These are phyloP conservation scores for Casuarina cunninghamiana DNA, from an alignment of 306 rosid species.

Conservation along the genomic window DNA sequence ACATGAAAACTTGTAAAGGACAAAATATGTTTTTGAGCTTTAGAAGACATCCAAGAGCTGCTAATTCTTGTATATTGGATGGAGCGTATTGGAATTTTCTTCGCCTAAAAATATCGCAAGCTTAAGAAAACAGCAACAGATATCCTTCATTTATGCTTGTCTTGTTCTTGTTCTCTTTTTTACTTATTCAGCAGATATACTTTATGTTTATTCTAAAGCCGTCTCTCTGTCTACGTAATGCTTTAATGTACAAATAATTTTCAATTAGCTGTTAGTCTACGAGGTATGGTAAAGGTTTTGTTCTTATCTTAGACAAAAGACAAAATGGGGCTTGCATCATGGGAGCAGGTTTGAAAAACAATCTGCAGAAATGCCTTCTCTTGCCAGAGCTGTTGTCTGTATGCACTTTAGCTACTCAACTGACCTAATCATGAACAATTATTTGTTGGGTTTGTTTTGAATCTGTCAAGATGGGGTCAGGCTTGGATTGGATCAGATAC, in stretches of 20 bases:
- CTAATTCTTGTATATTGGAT: constrained; percentile 9
- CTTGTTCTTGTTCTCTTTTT: constrained; percentile 26
- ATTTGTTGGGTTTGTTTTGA: constrained; percentile 22
- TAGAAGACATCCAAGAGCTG: constrained; percentile 8
- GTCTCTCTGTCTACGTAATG: neutral
- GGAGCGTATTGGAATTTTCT: too few relatives aligned
- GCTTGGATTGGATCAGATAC: neutral
- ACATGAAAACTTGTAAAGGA: constrained; percentile 1
- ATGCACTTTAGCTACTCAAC: constrained; percentile 16
- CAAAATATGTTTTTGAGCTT: neutral
- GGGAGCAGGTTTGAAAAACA: constrained; percentile 31
- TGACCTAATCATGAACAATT: constrained; percentile 30
- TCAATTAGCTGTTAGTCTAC: constrained; percentile 22
- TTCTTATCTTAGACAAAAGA: constrained; percentile 24
- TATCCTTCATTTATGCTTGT: constrained; percentile 36
- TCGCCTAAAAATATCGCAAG: constrained; percentile 22
- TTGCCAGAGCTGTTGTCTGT: constrained; percentile 16
- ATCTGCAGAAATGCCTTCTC: constrained; percentile 17
- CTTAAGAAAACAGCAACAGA: constrained; percentile 33
- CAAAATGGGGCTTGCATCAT: constrained; percentile 20
- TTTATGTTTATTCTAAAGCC: constrained; percentile 25
- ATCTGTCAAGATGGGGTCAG: neutral
- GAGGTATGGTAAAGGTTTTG: constrained; percentile 12
- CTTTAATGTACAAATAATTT: neutral
- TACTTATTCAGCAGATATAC: constrained; percentile 22